Evolutionary conservation across 116 monocot genomes (phyloP).

Genomic region (Posidonia oceanica): DNA sequence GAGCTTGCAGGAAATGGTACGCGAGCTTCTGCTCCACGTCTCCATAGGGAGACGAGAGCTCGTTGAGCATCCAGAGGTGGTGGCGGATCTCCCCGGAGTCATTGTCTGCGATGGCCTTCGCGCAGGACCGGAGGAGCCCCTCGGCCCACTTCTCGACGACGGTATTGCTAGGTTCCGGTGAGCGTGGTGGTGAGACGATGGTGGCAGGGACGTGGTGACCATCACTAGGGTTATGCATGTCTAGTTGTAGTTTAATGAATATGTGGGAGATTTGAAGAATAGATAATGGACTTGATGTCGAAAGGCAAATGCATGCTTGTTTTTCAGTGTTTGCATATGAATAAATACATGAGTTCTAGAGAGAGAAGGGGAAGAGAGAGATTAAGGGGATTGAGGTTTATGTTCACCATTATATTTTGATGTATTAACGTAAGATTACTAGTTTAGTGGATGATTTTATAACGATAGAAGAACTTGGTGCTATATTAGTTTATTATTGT

Average conservation of each 20-base stretch:
- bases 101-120: slow-evolving; percentile 32
- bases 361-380: no score
- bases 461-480: no score
- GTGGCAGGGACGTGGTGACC: background rate
- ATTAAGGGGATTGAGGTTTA: no score
- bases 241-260: background rate
- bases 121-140: slow-evolving; percentile 32
- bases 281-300: no score
- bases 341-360: no score
- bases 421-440: no score
- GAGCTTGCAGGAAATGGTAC: slow-evolving; percentile 35
- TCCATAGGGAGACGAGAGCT: slow-evolving; percentile 47
- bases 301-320: no score
- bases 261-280: no score
- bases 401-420: no score
- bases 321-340: no score
- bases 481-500: no score
- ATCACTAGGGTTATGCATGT: background rate
- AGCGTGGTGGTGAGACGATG: background rate
- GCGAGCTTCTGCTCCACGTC: slow-evolving; percentile 48
- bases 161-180: slow-evolving; percentile 1
- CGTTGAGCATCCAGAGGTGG: slow-evolving; percentile 47
- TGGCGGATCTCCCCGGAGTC: slow-evolving; percentile 32
- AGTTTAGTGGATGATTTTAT: no score
- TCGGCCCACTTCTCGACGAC: slow-evolving; percentile 28